Evolutionary conservation across 345 rosid species (phyloP).

Genomic region (Hevea brasiliensis): DNA sequence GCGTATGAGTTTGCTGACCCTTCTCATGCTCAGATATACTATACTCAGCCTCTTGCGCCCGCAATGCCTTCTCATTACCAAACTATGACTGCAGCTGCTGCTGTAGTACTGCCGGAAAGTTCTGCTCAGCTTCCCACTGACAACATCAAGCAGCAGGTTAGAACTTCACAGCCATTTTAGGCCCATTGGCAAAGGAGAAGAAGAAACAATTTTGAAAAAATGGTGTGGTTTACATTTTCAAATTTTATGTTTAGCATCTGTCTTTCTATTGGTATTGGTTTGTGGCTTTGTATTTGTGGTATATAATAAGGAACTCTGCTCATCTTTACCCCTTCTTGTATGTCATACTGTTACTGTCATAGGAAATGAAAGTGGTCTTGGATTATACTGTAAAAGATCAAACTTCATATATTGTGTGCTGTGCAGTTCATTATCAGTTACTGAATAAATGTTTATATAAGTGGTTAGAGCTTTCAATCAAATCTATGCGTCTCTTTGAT

Average conservation of each 20-base stretch:
- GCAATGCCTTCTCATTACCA: conserved; percentile 78
- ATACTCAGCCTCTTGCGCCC: conserved; percentile 70
- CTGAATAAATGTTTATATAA: conserved; percentile 27
- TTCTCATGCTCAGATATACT: conserved; percentile 69
- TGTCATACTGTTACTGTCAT: conserved; percentile 41
- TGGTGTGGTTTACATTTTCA: conserved; percentile 45
- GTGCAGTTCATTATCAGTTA: conserved; percentile 41
- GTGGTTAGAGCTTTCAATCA: conserved; percentile 9
- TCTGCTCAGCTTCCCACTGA: conserved; percentile 53
- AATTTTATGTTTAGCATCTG: conserved; percentile 31
- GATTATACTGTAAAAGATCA: conserved; percentile 57
- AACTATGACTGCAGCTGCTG: conserved; percentile 58
- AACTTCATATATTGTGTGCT: conserved; percentile 31
- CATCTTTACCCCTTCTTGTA: conserved; percentile 30
- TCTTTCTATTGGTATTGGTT: conserved; percentile 52
- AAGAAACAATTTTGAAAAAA: conserved; percentile 71
- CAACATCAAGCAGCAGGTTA: conserved; percentile 58
- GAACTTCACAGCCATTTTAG: conserved; percentile 54
- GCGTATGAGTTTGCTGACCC: conserved; percentile 66
- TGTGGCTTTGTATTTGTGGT: conserved; percentile 61
- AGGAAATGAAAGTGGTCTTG: conserved; percentile 40
- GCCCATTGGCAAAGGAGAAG: conserved; percentile 11
- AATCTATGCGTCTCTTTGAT: neutral
- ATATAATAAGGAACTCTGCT: conserved; percentile 56
- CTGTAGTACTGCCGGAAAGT: conserved; percentile 52